These are phyloP conservation scores for Calonectria fujianensis DNA, from an alignment of 2,329 filamentous ascomycete genomes.

Conservation along the genomic window DNA sequence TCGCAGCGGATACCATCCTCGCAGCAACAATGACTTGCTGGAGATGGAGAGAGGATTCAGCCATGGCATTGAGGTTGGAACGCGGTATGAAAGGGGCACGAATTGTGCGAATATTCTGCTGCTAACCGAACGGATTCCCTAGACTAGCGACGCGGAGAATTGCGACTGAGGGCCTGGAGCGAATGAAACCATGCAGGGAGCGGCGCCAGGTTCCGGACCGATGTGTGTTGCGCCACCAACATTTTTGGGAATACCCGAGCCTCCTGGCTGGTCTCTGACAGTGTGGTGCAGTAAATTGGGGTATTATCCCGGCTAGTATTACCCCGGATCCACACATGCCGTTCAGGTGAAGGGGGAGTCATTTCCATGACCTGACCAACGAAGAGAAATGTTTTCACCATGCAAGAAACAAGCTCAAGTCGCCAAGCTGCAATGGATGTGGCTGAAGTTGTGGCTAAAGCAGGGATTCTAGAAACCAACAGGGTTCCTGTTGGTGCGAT, in stretches of 20 bases:
- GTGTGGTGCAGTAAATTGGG: not conserved
- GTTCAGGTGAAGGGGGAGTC: not conserved
- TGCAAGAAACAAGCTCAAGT: not conserved
- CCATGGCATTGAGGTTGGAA: not conserved
- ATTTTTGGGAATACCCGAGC: not conserved
- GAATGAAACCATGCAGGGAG: slow-evolving; percentile 11
- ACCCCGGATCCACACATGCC: slow-evolving; percentile 8
- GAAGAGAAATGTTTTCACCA: not conserved
- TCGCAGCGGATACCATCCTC: slow-evolving; percentile 34
- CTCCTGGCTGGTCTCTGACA: not conserved
- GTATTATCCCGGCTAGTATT: not conserved
- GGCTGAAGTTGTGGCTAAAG: not conserved
- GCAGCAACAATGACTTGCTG: slow-evolving; percentile 11
- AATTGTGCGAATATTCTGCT: slow-evolving; percentile 5
- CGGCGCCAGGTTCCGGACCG: not conserved
- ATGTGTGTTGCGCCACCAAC: not conserved
- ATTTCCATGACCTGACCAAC: not conserved
- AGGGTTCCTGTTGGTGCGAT: slow-evolving; percentile 11
- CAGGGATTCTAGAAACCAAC: not conserved
- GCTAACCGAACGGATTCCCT: slow-evolving; percentile 2
- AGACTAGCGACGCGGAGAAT: not conserved
- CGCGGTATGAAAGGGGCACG: slow-evolving; percentile 8
- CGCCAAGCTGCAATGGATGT: not conserved
- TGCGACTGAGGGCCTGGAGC: not conserved
- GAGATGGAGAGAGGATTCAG: not conserved